A percentile compares a stretch with the other conserved stretches of the same genome.
These are phyloP conservation scores for Mycena sp. DNA, from an alignment of 1,284 basidiomycete species.

Conservation along the genomic window DNA sequence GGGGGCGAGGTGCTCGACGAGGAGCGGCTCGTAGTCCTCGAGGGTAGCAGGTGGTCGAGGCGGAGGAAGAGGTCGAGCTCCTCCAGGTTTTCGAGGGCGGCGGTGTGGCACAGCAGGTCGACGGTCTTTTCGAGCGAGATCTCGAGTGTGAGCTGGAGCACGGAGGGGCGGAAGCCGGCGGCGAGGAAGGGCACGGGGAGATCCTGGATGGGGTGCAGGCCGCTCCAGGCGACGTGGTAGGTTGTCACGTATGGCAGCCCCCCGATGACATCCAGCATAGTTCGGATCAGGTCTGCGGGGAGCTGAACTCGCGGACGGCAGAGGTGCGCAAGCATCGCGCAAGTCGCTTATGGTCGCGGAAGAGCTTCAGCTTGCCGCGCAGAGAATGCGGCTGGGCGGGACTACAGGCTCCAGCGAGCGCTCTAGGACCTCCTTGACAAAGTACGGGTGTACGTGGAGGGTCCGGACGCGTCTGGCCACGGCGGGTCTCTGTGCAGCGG, in stretches of 20 bases:
- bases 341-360: conserved; percentile 41
- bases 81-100: conserved; percentile 43
- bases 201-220: conserved; percentile 43
- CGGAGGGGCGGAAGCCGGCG: conserved; percentile 42
- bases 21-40: conserved; percentile 36
- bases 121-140: conserved; percentile 49
- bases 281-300: conserved; percentile 47
- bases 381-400: conserved; percentile 30
- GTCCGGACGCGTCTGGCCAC: conserved; percentile 54
- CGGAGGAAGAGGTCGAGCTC: conserved; percentile 53
- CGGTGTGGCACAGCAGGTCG: conserved; percentile 43
- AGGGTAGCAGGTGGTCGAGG: conserved; percentile 41
- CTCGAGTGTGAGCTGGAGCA: conserved; percentile 42
- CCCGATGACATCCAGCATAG: conserved; percentile 50
- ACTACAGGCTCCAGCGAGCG: conserved; percentile 3
- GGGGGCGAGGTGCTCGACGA: conserved; percentile 42
- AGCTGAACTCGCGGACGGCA: conserved; percentile 41
- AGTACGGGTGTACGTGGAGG: conserved; percentile 53
- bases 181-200: conserved; percentile 48
- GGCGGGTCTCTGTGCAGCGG: conserved; percentile 47
- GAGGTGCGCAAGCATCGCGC: conserved; percentile 26
- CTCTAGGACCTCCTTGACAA: conserved; percentile 48
- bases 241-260: conserved; percentile 52
- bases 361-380: conserved; percentile 39
- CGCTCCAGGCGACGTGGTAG: conserved; percentile 56